Conservation (phyloP, 1,139 yeast species). For the Kazachstania sp. region DNA sequence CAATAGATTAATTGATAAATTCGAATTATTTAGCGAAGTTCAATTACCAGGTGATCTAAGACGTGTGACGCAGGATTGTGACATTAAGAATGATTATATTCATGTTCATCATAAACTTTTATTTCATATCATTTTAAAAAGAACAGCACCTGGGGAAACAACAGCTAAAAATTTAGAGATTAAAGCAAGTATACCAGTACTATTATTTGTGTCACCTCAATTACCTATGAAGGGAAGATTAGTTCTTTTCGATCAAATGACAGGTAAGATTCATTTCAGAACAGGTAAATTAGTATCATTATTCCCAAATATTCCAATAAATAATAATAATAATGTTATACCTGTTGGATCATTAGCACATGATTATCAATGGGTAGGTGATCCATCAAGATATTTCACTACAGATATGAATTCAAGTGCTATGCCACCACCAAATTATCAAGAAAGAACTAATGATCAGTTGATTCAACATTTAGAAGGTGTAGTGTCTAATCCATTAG, state of each 20-base stretch:
- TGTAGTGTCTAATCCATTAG: neutral
- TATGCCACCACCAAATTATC: constrained; percentile 19
- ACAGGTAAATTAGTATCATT: constrained; percentile 27
- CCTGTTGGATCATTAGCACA: neutral
- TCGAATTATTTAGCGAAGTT: constrained; percentile 43
- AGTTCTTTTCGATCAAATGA: constrained; percentile 41
- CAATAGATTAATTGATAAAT: constrained; percentile 37
- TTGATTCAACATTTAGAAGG: constrained; percentile 6
- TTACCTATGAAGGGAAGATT: constrained; percentile 46
- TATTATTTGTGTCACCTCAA: constrained; percentile 48
- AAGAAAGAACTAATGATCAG: constrained; percentile 14
- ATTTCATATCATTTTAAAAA: constrained; percentile 18
- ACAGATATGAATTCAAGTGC: neutral
- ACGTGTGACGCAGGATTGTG: constrained; percentile 51
- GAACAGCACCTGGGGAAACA: constrained; percentile 7
- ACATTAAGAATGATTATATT: constrained; percentile 40
- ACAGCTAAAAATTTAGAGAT: constrained; percentile 21
- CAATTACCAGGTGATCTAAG: constrained; percentile 46
- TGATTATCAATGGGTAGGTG: neutral
- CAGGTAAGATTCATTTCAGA: constrained; percentile 42
- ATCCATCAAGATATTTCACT: neutral
- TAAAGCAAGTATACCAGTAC: constrained; percentile 52
- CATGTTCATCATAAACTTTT: constrained; percentile 25
- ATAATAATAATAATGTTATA: neutral
- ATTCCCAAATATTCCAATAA: constrained; percentile 8